Conservation (phyloP, 1,284 basidiomycete species). For the Sanghuangporus weigelae region DNA sequence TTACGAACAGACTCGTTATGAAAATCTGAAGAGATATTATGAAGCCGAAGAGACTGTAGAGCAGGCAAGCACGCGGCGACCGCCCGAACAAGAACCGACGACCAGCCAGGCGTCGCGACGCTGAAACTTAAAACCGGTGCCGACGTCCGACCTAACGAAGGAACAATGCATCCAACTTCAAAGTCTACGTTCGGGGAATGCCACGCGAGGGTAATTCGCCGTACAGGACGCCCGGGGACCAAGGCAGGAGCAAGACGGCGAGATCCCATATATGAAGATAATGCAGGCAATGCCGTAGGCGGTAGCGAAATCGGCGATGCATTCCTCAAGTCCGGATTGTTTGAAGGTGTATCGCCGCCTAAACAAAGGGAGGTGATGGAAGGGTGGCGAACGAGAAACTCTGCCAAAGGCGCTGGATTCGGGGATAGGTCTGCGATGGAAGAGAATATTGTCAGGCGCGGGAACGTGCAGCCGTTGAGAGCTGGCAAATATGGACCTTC, state of each 20-base stretch:
- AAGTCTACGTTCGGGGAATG: conserved; percentile 16
- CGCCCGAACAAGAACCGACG: conserved; percentile 11
- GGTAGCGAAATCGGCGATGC: background rate
- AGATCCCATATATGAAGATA: conserved; percentile 15
- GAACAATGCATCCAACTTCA: conserved; percentile 14
- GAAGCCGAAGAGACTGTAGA: conserved; percentile 13
- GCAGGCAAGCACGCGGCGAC: conserved; percentile 9
- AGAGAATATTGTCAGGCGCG: conserved; percentile 14
- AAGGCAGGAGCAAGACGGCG: conserved; percentile 12
- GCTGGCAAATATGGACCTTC: conserved; percentile 14
- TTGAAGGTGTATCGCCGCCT: conserved; percentile 11
- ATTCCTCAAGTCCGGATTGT: background rate
- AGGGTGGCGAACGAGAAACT: conserved; percentile 16
- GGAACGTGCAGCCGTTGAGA: conserved; percentile 17
- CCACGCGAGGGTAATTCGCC: conserved; percentile 16
- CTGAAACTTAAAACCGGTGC: conserved; percentile 12
- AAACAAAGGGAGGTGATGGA: conserved; percentile 14
- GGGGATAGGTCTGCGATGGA: conserved; percentile 17
- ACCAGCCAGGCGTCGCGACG: conserved; percentile 17
- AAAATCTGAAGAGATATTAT: conserved; percentile 15
- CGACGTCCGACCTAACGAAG: conserved; percentile 8
- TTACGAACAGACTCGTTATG: conserved; percentile 16
- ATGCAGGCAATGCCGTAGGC: conserved; percentile 11
- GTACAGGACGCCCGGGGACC: conserved; percentile 15
- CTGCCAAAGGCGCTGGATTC: conserved; percentile 5